phyloP scores from a whole-genome alignment of 2,329 filamentous ascomycete species.

The Alternaria triticimaculans region DNA sequence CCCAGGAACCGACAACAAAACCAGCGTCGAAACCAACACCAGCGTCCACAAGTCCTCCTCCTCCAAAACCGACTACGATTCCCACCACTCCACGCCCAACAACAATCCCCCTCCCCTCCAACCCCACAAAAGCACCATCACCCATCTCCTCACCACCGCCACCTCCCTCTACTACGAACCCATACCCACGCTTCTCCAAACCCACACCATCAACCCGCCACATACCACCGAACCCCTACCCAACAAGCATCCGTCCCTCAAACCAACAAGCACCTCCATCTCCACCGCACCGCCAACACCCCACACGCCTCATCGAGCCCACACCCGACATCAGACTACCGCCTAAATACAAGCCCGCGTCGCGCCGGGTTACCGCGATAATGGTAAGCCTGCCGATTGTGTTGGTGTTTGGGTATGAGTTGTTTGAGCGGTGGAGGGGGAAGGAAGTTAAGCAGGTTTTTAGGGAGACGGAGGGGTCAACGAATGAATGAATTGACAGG shows the following conservation, averaged over 20 bases:
- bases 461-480: neutral
- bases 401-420: conserved; percentile 41
- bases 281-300: neutral
- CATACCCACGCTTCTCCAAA: neutral
- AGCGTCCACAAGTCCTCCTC: neutral
- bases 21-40: conserved; percentile 10
- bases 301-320: conserved; percentile 28
- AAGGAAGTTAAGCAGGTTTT: conserved; percentile 17
- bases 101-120: conserved; percentile 35
- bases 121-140: conserved; percentile 22
- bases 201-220: conserved; percentile 8
- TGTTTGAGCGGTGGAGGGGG: conserved; percentile 36
- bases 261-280: neutral
- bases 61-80: neutral
- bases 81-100: conserved; percentile 13
- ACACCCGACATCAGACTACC: conserved; percentile 29
- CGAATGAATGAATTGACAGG: neutral
- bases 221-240: conserved; percentile 7
- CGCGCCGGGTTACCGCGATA: conserved; percentile 39
- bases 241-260: conserved; percentile 1
- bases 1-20: neutral
- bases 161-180: too few relatives aligned
- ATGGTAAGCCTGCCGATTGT: conserved; percentile 46
- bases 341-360: conserved; percentile 42
- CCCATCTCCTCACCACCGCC: conserved; percentile 1